A percentile compares a stretch with the other conserved stretches of the same genome.
Conservation (phyloP, 2,329 filamentous ascomycete genomes). For the Fusarium sp. region DNA sequence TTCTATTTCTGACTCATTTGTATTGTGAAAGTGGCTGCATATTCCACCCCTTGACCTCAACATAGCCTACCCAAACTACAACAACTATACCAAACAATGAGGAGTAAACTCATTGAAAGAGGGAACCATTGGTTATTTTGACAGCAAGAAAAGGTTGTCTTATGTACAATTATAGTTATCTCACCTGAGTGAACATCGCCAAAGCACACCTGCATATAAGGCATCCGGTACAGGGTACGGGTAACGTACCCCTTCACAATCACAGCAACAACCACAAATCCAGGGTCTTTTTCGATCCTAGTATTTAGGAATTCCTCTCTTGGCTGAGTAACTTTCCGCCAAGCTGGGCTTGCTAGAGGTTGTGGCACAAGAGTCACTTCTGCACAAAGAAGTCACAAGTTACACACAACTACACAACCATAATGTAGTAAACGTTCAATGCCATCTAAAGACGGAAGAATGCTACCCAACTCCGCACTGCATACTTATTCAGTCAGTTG, state of each 20-base stretch:
- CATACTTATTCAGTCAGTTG: background rate
- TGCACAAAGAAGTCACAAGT: background rate
- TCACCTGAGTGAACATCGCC: background rate
- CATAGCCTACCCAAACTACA: background rate
- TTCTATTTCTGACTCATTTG: constrained; percentile 37
- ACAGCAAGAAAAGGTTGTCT: background rate
- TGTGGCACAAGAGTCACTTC: background rate
- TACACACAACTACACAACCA: background rate
- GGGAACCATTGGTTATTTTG: background rate
- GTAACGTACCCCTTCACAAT: constrained; percentile 1
- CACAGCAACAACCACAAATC: background rate
- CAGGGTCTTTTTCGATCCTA: background rate
- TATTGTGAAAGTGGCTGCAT: constrained; percentile 21
- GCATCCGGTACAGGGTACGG: background rate
- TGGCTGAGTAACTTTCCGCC: background rate
- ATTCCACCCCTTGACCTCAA: background rate
- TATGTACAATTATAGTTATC: background rate
- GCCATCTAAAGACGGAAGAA: background rate
- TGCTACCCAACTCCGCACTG: background rate
- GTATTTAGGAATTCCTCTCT: background rate
- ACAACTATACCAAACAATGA: background rate
- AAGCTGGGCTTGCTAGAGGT: background rate
- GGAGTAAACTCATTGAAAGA: background rate
- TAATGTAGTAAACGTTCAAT: background rate
- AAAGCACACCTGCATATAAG: background rate